phyloP scores from a whole-genome alignment of 2,329 filamentous ascomycete genomes.

The Orbilia ellipsospora region DNA sequence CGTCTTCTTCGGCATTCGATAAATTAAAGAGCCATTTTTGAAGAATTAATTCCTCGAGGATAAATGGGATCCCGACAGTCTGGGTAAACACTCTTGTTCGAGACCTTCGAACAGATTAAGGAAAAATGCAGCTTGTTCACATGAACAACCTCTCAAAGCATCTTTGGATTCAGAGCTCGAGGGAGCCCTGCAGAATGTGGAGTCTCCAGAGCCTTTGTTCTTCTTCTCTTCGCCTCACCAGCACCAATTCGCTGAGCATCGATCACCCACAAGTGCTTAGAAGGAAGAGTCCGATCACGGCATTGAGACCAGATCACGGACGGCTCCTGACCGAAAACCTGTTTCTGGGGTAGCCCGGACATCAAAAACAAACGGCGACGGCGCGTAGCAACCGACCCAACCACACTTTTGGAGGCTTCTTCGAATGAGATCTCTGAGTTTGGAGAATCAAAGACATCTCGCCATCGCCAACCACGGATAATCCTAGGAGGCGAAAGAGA shows the following conservation, averaged over 20 bases:
- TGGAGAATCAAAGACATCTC: conserved; percentile 45
- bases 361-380: conserved; percentile 10
- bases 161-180: background rate
- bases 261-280: no score
- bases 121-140: conserved; percentile 5
- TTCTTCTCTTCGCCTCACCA: no score
- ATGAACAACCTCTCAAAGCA: conserved; percentile 13
- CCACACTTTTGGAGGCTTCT: background rate
- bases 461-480: background rate
- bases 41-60: background rate
- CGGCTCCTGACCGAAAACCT: conserved; percentile 9
- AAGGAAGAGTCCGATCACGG: conserved; percentile 5
- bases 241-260: no score
- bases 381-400: conserved; percentile 4
- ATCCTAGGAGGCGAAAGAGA: background rate
- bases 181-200: conserved; percentile 13
- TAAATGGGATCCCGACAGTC: conserved; percentile 2
- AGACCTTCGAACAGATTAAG: no score
- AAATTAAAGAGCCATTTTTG: background rate
- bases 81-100: background rate
- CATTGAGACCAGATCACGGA: background rate
- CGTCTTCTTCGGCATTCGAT: background rate
- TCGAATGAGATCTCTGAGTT: conserved; percentile 14
- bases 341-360: background rate
- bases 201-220: background rate